phyloP scores from a whole-genome alignment of 305 asterid species.

The Rubia occidens region DNA sequence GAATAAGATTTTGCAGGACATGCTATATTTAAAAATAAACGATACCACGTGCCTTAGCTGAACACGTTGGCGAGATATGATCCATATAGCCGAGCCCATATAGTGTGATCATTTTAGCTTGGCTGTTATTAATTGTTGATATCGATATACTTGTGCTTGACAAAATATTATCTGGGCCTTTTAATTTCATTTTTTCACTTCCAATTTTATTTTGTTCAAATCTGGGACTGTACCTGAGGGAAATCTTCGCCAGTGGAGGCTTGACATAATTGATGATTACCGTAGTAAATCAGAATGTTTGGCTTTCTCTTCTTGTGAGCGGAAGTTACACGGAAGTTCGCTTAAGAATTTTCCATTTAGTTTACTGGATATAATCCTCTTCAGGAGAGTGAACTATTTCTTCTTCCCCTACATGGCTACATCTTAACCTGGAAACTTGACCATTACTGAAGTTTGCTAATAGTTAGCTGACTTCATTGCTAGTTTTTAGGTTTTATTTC shows the following conservation, averaged over 20 bases:
- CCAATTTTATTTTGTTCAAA: too few species aligned
- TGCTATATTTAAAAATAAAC: too few species aligned
- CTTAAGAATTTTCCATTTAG: not conserved
- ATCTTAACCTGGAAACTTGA: not conserved
- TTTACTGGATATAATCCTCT: not conserved
- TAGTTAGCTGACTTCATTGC: not conserved
- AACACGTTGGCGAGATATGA: too few species aligned
- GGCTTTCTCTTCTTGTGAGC: constrained; percentile 4
- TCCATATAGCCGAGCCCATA: too few species aligned
- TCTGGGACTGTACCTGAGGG: not conserved
- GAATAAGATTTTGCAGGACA: too few species aligned
- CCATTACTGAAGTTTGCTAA: constrained; percentile 2
- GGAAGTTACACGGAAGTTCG: not conserved
- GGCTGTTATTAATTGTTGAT: not conserved
- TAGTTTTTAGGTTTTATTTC: not conserved
- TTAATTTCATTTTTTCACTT: not conserved
- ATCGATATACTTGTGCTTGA: not conserved
- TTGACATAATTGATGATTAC: not conserved
- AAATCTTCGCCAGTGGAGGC: not conserved
- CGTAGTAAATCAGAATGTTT: not conserved
- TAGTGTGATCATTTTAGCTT: too few species aligned
- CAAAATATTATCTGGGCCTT: not conserved
- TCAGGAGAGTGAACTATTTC: not conserved
- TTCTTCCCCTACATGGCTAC: not conserved
- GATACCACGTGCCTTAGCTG: too few species aligned